These are phyloP conservation scores for Lycium barbarum DNA, from an alignment of 257 asterid species.

Conservation along the genomic window DNA sequence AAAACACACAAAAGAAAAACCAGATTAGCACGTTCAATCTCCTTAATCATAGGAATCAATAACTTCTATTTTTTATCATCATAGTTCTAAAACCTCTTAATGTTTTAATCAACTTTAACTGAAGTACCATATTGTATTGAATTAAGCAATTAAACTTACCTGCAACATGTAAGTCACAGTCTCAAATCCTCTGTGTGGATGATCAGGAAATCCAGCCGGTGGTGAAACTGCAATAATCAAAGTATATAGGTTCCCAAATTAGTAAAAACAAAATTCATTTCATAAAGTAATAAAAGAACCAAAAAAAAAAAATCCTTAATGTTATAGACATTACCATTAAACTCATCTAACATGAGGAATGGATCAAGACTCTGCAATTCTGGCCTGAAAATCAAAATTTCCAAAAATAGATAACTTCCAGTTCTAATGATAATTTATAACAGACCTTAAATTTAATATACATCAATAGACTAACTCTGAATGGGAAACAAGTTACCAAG, in stretches of 20 bases:
- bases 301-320: no score
- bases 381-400: slow-evolving; percentile 55
- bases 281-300: neutral
- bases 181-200: slow-evolving; percentile 98
- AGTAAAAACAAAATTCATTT: neutral
- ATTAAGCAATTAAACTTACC: slow-evolving; percentile 40
- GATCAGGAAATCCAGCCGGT: slow-evolving; percentile 98
- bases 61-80: neutral
- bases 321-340: slow-evolving; percentile 50
- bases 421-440: neutral
- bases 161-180: slow-evolving; percentile 87
- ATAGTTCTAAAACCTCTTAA: no score
- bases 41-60: neutral
- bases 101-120: no score
- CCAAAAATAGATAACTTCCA: neutral
- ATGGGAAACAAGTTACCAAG: neutral
- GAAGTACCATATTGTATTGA: no score
- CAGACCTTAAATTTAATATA: neutral
- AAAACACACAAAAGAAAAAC: neutral
- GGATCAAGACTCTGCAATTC: slow-evolving; percentile 86
- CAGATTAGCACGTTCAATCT: neutral
- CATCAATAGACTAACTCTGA: neutral
- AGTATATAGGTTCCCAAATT: neutral
- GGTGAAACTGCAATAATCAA: slow-evolving; percentile 61
- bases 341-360: slow-evolving; percentile 88